A percentile compares a stretch with the other conserved stretches of the same genome.
phyloP scores from a whole-genome alignment of 169 alveolate species.

The Perkinsus chesapeaki region DNA sequence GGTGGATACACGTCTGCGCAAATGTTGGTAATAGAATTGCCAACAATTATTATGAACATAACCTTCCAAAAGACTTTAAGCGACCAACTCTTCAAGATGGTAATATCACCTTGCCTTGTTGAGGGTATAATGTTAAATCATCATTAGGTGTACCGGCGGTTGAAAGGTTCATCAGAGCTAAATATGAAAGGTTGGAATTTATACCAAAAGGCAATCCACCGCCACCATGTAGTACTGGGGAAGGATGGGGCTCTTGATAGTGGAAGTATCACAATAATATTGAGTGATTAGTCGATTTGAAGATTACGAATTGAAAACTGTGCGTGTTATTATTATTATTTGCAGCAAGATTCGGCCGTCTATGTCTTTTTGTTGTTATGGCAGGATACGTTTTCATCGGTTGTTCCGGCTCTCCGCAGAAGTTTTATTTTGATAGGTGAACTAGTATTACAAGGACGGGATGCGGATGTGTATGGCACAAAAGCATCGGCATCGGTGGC shows the following conservation, averaged over 20 bases:
- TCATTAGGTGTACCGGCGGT: background rate
- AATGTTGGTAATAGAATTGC: conserved; percentile 48
- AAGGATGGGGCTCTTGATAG: no score
- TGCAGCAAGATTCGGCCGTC: background rate
- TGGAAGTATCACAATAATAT: no score
- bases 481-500: no score
- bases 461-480: background rate
- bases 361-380: background rate
- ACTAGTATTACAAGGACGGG: background rate
- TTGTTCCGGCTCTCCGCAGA: no score
- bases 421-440: background rate
- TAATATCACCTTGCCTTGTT: background rate
- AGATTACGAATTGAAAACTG: background rate
- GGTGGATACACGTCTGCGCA: background rate
- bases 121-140: background rate
- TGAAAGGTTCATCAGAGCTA: background rate
- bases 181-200: background rate
- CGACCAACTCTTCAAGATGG: background rate
- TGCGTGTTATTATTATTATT: background rate
- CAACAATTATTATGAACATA: conserved; percentile 48
- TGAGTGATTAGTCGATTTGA: background rate
- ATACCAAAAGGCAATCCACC: background rate
- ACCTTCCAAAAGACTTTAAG: conserved; percentile 33
- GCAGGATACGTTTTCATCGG: no score
- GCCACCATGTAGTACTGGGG: background rate